Evolutionary conservation across 2,329 filamentous ascomycete genomes (phyloP).

Genomic region (Sarocladium brachiariae): DNA sequence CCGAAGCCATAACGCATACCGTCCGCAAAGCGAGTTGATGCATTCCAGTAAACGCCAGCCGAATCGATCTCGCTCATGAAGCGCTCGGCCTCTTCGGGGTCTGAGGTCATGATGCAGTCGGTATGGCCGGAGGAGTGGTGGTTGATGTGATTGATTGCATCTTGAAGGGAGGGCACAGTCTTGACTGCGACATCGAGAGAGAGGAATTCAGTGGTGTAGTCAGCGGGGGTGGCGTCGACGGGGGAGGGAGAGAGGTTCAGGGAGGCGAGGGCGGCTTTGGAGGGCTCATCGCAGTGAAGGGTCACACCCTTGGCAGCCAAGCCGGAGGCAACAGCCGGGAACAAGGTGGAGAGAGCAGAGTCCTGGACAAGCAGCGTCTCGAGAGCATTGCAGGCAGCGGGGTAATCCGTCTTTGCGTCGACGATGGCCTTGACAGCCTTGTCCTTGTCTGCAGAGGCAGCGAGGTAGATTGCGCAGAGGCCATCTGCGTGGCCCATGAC

Average conservation of each 20-base stretch:
- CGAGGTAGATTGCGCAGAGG: conserved; percentile 80
- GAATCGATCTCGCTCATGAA: conserved; percentile 87
- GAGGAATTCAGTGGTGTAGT: conserved; percentile 87
- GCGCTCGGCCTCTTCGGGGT: conserved; percentile 59
- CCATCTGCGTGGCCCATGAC: conserved; percentile 96
- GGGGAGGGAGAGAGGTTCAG: conserved; percentile 35
- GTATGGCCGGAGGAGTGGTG: conserved; percentile 89
- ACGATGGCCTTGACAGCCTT: conserved; percentile 72
- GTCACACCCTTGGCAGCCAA: conserved; percentile 71
- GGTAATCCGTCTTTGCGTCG: conserved; percentile 91
- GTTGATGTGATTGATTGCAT: conserved; percentile 86
- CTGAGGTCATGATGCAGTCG: conserved; percentile 76
- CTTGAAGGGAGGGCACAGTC: conserved; percentile 60
- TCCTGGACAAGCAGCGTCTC: conserved; percentile 86
- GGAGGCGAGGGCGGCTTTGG: conserved; percentile 55
- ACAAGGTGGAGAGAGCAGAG: conserved; percentile 55
- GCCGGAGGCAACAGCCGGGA: conserved; percentile 67
- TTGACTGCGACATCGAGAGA: conserved; percentile 79
- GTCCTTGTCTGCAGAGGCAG: conserved; percentile 64
- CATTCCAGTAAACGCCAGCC: conserved; percentile 94
- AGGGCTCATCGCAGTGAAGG: conserved; percentile 69
- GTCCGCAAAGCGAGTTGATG: conserved; percentile 88
- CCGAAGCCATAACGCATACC: conserved; percentile 97
- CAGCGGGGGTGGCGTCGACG: conserved; percentile 55
- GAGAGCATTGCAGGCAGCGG: conserved; percentile 90